Evolutionary conservation across 345 rosid genomes (phyloP).

Genomic region (Firmiana major): DNA sequence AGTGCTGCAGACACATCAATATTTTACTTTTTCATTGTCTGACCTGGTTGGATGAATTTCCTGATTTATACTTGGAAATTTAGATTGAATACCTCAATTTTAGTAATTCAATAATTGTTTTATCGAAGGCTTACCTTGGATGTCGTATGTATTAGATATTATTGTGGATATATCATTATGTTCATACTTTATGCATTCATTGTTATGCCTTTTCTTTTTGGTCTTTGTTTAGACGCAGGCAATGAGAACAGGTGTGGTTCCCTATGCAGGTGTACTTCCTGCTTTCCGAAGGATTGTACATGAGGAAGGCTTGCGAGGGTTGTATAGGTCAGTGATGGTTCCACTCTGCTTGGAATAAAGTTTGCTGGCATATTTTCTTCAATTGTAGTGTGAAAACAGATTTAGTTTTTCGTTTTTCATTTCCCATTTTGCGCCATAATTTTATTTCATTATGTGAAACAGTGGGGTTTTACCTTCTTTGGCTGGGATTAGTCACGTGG

Average conservation of each 20-base stretch:
- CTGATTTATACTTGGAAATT: not conserved
- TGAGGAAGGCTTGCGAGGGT: conserved; percentile 89
- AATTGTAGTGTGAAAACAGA: not conserved
- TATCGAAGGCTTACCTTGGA: not conserved
- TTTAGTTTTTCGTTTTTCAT: not conserved
- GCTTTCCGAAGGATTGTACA: conserved; percentile 71
- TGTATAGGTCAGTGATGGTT: conserved; percentile 64
- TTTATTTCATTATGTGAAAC: conserved; percentile 30
- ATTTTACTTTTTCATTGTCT: not conserved
- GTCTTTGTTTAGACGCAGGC: conserved; percentile 48
- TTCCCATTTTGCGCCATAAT: not conserved
- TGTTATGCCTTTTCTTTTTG: not conserved
- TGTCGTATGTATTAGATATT: not conserved
- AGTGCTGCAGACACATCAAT: not conserved
- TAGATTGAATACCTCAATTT: not conserved
- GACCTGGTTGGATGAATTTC: not conserved
- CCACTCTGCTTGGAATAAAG: not conserved
- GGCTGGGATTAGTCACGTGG: conserved; percentile 92
- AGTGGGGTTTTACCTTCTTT: conserved; percentile 93
- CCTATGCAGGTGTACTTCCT: conserved; percentile 69
- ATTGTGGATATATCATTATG: not conserved
- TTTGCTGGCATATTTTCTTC: conserved; percentile 1
- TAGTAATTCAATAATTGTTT: not conserved
- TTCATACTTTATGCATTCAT: not conserved
- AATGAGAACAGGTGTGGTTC: conserved; percentile 70